Evolutionary conservation across 768 basidiomycete species (phyloP).

Genomic region (Leccinum subgranulosum): DNA sequence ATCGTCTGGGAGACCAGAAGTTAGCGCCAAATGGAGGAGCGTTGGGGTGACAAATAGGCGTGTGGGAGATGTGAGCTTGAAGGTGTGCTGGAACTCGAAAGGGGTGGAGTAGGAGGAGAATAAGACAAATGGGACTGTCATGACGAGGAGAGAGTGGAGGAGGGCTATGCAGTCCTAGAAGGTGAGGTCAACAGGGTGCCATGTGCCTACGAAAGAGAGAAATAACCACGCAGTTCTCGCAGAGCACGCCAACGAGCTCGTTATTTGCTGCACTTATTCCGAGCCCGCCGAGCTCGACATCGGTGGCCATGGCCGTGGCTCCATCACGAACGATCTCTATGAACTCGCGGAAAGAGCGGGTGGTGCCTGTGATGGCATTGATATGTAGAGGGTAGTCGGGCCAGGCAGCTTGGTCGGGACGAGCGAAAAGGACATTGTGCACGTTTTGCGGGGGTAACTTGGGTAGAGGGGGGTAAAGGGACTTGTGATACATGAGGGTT

Average conservation of each 20-base stretch:
- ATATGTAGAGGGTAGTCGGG: constrained; percentile 55
- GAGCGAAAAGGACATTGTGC: constrained; percentile 51
- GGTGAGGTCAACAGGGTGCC: not conserved
- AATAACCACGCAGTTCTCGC: constrained; percentile 62
- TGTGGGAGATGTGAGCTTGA: constrained; percentile 47
- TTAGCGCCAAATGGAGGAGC: constrained; percentile 41
- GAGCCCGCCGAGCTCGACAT: constrained; percentile 50
- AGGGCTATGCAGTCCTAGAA: constrained; percentile 54
- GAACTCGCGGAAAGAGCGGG: constrained; percentile 47
- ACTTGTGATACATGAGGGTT: constrained; percentile 51
- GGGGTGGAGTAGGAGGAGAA: constrained; percentile 55
- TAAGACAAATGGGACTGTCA: constrained; percentile 51
- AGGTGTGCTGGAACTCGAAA: constrained; percentile 51
- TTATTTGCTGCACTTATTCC: constrained; percentile 44
- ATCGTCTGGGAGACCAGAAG: constrained; percentile 37
- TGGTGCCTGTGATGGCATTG: constrained; percentile 50
- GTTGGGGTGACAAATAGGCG: constrained; percentile 51
- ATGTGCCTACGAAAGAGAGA: not conserved
- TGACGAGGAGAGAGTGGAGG: constrained; percentile 45
- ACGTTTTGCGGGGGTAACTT: constrained; percentile 48
- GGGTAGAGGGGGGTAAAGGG: constrained; percentile 53
- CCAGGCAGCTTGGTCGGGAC: constrained; percentile 53
- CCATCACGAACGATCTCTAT: constrained; percentile 48
- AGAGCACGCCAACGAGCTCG: constrained; percentile 68
- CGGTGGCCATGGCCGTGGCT: constrained; percentile 54